Evolutionary conservation across 306 rosid species (phyloP), one percentile per base, ranked within the genome.

Genomic region (Pterocarpus macrocarpus): DNA sequence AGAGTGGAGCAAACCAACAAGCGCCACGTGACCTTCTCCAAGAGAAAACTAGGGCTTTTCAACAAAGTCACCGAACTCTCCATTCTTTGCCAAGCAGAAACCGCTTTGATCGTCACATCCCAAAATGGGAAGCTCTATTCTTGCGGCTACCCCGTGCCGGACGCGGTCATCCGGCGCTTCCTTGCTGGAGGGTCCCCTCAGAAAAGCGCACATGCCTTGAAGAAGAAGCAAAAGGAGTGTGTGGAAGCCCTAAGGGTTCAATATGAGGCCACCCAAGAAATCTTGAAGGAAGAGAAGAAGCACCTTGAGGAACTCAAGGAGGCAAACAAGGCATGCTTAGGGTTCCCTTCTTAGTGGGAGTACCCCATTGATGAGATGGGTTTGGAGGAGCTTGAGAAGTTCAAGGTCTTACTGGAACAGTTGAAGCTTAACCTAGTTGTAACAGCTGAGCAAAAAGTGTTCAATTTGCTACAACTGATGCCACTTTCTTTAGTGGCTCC

Each of bases 61-160:
- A 89, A 90, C 76, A 93, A 93, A 50, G 92, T 91, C 2, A 82
- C 90, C 1, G 96, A 91, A 34, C 85, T 93, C 4, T 92, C 92
- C 5, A 81, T 90, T 2, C 84, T 91, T 0, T 87, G 91, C 39
- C 75, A 90, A 2, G 80, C 86, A 0, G 80, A 91, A 70, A 75
- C 84, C 4, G 90, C 80, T 0, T 41, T 91, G 33, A 64, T 90
- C n/a, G 80, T 91, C 3, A 84, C 55, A 78, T 89, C 97, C 5
- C 90, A 86, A 4, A 78, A 82, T 47, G 88, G 85, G 0, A 87
- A 87, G 58, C 71, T 92, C 44, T 90, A 73, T 66, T 47, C 91
- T 0, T 88, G 85, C 8, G 96, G 94, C 1, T 81, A 93, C 30
- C 96, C 96, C 0, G 0, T 2, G 6, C 50, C 62, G 0, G 71